Base-by-base conservation (phyloP, 1,139 yeast genomes). In the Candida sojae region DNA sequence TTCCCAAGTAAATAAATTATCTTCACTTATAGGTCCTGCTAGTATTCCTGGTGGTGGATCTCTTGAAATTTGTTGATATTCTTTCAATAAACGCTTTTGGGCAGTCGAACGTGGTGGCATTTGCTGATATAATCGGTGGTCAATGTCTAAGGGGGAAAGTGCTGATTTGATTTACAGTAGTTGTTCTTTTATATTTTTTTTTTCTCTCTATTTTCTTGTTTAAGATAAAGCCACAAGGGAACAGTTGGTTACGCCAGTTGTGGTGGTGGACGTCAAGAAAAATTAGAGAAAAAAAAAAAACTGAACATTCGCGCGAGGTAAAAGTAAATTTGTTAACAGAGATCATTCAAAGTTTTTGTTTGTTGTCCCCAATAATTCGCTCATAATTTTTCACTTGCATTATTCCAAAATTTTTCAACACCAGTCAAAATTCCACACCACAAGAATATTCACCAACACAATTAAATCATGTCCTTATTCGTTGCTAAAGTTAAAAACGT, bases 31-130 rank as follows among this genome's bases (percentile, higher is more conserved):
- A 0, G 99, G 99, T 1, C 97, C 96, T 0, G 99, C 99, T 6
- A 91, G 81, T 43, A 93, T 89, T 0, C 99, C 99, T 30, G 96
- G 97, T 0, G 97, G 97, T 0, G 97, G 86, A 56, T 92, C 96
- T 55, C 81, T 81, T 21, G 85, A 74, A 37, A 93, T 80, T 66
- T 90, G 96, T 64, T 89, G 93, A 64, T 87, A 86, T 67, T 93
- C 99, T 57, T 90, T 89, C 63, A 91, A 76, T 43, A 93, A 80
- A 52, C 99, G 73, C 57, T 86, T 84, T 53, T 88, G 95, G 10
- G 98, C 97, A 1, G 97, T 91, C 13, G 75, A 65, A 48, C 80
- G 70, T 39, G 78, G 76, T 8, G 80, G 70, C 80, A 76, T 76
- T 5, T 32, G 10, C 26, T 13, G 26, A 8, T 13, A 13, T 7